Base-by-base conservation (phyloP, 495 filamentous ascomycete species). In the Neurospora africana region DNA sequence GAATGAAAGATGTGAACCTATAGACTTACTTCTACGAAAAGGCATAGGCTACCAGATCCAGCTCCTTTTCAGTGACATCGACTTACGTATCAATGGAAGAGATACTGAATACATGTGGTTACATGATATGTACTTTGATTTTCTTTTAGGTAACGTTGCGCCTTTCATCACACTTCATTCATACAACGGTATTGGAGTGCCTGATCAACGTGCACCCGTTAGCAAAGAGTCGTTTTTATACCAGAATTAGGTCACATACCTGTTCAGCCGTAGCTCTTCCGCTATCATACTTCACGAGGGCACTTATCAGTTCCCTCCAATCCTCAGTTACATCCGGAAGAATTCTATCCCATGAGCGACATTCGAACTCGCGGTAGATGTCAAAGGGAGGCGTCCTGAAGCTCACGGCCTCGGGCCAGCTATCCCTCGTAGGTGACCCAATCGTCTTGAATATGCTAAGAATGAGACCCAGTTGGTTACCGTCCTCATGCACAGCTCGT, bases 401-500 rank as follows among this genome's bases (percentile, higher is more conserved):
- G 23, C 68, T 70, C 23, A 58, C 73, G 6, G 86, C 86, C 72
- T 88, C 84, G 0, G 95, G 95, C 95, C 95, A 99, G 0, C 78
- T 87, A 40, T 89, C 84, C 53, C 85, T 81, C 65, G 90, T 89
- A 0, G 95, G 95, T 4, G 94, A 97, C 8, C 95, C 95, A 35
- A 98, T 81, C 15, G 88, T 93, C 79, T 89, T 87, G 81, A 99
- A 99, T 23, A 98, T 94, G 75, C 92, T 96, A 69, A 91, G 85
- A 67, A 99, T 92, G 44, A 99, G 83, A 5, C 92, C 91, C 38
- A 99, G 84, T 80, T 99, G 96, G 77, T 92, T 98, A 2, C 95
- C 95, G 44, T 97, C 83, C 69, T 94, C 92, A 35, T 93, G 92
- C 2, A 90, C 88, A 75, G 82, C 73, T 11, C 82, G 82, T 4